Evolutionary conservation across 306 rosid species (phyloP), one percentile per base, ranked within the genome.

Genomic region (Castanea crenata): DNA sequence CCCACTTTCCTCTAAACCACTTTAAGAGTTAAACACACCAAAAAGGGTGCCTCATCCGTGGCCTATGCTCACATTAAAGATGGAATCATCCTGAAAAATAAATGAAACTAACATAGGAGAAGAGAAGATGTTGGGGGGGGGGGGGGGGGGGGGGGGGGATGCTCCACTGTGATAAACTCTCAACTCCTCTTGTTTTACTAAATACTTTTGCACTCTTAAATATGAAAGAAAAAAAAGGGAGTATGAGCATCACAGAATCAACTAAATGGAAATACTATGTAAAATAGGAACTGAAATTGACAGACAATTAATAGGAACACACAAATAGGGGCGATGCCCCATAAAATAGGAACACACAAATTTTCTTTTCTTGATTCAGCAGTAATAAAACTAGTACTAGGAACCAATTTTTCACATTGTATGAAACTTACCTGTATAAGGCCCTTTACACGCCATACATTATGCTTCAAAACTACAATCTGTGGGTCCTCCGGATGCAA

Each of bases 391-490:
- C 69, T 19, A 38, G 74, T 25, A 76, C 11, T 14, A 44, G n/a
- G 46, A 79, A 61, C 55, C 38, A 61, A 15, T 62, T 32, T 23
- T 44, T 49, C 44, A 59, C 75, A 23, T 19, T 15, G 64, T 14
- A 56, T 29, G 67, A 52, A 38, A 58, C 83, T 70, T 79, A 92
- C 97, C 93, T 94, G 98, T 80, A 92, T 92, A 58, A 90, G 78
- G 73, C 98, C 97, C 86, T 89, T 94, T 56, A 94, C 98, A 52
- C 97, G 90, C 98, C 98, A 92, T 44, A 92, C 98, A 11, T 90
- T 94, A 84, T 94, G 98, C 90, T 89, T 94, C 85, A 94, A 83
- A 73, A 92, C 97, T 59, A 92, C 98, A 35, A 94, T 79, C 57
- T 88, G 88, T 16, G 97, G 74, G 85, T 94, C 98, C 49, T 92